Conservation (phyloP, 495 filamentous ascomycete species). For the Achaetomiella virescens region DNA sequence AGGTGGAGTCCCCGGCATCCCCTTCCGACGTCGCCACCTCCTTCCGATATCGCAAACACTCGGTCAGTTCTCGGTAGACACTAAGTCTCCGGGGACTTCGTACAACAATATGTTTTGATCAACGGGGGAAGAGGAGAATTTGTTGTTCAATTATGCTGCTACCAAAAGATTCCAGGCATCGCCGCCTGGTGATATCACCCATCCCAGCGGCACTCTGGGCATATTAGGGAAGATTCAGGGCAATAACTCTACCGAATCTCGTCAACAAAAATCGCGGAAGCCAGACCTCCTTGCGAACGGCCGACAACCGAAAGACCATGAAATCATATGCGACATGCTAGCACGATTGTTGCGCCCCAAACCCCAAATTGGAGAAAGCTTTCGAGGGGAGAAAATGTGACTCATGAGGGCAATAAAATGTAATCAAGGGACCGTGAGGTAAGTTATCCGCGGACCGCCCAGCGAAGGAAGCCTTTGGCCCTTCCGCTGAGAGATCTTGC, state of each 20-base stretch:
- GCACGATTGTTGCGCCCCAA: background rate
- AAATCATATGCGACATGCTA: conserved; percentile 15
- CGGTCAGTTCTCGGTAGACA: too few species aligned
- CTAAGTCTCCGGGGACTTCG: too few species aligned
- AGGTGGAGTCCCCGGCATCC: too few species aligned
- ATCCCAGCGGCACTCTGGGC: too few species aligned
- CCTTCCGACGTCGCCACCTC: too few species aligned
- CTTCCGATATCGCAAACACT: too few species aligned
- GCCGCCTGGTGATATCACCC: too few species aligned
- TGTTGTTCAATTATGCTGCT: too few species aligned
- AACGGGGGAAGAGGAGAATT: too few species aligned
- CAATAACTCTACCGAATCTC: background rate
- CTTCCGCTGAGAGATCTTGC: background rate
- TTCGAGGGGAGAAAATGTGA: conserved; percentile 15
- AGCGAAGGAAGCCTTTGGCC: conserved; percentile 16
- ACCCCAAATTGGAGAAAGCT: background rate
- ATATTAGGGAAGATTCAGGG: background rate
- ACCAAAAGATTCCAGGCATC: too few species aligned
- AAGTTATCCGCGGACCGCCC: conserved; percentile 16
- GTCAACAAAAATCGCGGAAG: background rate
- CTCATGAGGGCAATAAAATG: background rate
- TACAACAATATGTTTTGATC: too few species aligned
- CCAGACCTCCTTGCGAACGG: background rate
- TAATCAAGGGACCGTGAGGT: background rate
- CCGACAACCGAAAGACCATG: background rate